Evolutionary conservation across 768 basidiomycete genomes (phyloP), one percentile per base, ranked within the genome.

Genomic region (Kwoniella europaea): DNA sequence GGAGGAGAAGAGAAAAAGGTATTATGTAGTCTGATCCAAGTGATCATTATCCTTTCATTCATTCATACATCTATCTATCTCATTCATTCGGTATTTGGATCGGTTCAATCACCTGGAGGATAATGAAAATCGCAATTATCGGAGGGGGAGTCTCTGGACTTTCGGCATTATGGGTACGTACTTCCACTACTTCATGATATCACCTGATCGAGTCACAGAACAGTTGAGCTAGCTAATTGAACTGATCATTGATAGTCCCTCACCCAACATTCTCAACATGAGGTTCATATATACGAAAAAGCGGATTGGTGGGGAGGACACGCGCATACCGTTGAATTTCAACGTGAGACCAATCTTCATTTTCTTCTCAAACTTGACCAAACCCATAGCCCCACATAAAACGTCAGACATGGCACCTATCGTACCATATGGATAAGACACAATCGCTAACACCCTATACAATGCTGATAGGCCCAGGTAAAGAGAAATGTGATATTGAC

Each of bases 281-380:
- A 67, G 2, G 65, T 67, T 12, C 65, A 67, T 35, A 67, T 67
- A 57, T 67, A 46, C 41, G 65, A 67, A 43, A 67, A 67, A 59
- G 65, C 65, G n/a, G 65, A 67, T 67, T 67, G 65, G 65, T 67
- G 65, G 65, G 65, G 65, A 16, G 65, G 65, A 42, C 65, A 67
- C 43, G 65, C 65, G 18, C 65, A 67, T 41, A 67, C 65, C 18
- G 65, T 67, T 2, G 56, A 59, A 20, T 67, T 67, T 29, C 65
- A 67, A 41, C 56, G 65, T 59, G 56, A 67, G 65, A 53, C 10
- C 27, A 35, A 35, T 7, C 35, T 35, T 35, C 35, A 35, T 35
- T 6, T 35, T 35, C 35, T 35, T 35, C 35, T 35, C 35, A 35
- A 35, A 35, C 35, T 35, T 35, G 35, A 35, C 35, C 35, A 35